Evolutionary conservation across 179 eudicot genomes (phyloP).

Genomic region (Camellia oleifera): DNA sequence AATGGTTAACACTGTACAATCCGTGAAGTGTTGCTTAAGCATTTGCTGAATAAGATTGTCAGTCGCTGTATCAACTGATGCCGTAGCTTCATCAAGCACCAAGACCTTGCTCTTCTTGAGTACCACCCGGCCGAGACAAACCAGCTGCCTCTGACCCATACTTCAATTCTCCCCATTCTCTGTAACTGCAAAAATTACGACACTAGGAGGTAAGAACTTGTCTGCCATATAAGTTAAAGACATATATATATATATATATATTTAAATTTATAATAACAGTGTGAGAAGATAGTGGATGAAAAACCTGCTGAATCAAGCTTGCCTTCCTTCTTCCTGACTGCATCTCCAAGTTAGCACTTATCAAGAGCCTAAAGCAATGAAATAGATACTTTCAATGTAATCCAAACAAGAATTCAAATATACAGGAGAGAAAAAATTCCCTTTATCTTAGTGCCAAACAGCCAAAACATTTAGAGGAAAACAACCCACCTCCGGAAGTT

Average conservation of each 20-base stretch:
- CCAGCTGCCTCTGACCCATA: slow-evolving; percentile 67
- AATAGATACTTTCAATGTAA: not conserved
- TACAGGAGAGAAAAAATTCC: not conserved
- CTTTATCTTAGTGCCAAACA: not conserved
- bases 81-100: slow-evolving; percentile 65
- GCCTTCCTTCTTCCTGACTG: slow-evolving; percentile 27
- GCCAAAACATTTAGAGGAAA: not conserved
- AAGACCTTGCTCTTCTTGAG: slow-evolving; percentile 57
- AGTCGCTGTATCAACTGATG: slow-evolving; percentile 67
- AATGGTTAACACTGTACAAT: slow-evolving; percentile 48
- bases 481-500: slow-evolving; percentile 24
- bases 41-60: slow-evolving; percentile 56
- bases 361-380: slow-evolving; percentile 23
- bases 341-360: slow-evolving; percentile 29
- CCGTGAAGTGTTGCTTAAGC: slow-evolving; percentile 43
- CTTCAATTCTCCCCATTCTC: slow-evolving; percentile 77
- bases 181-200: slow-evolving; percentile 29
- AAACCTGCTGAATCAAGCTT: slow-evolving; percentile 28
- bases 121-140: slow-evolving; percentile 61
- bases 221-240: too few species aligned
- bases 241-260: too few species aligned
- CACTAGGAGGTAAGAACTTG: not conserved
- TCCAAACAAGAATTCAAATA: not conserved
- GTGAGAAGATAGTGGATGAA: not conserved
- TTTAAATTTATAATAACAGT: too few species aligned